A percentile compares a stretch with the other conserved stretches of the same genome.
phyloP scores from a whole-genome alignment of 352 stramenopile species.

The Phytophthora quininea region DNA sequence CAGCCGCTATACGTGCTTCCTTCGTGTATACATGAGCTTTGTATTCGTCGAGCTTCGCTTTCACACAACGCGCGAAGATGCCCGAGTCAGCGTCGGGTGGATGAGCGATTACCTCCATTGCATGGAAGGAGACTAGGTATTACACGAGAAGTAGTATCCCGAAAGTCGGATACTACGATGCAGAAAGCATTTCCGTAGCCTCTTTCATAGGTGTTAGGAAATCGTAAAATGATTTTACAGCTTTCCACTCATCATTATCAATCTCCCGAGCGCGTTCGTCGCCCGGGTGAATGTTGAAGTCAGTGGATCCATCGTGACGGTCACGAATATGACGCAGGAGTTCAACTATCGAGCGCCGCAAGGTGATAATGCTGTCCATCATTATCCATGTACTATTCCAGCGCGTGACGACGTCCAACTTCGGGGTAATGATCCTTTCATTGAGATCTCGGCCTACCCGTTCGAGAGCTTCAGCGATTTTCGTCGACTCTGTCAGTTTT shows the following conservation, averaged over 20 bases:
- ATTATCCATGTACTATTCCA: conserved; percentile 9
- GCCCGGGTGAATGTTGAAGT: not conserved
- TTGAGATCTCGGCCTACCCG: not conserved
- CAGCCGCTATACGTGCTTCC: conserved; percentile 4
- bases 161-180: conserved; percentile 5
- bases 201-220: conserved; percentile 12
- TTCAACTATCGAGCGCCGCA: not conserved
- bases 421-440: not conserved
- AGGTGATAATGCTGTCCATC: not conserved
- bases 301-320: conserved; percentile 1
- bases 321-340: conserved; percentile 1
- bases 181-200: conserved; percentile 1
- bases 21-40: not conserved
- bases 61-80: not conserved
- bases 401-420: not conserved
- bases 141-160: conserved; percentile 1
- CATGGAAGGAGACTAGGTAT: not conserved
- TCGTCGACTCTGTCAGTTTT: not conserved
- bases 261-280: not conserved
- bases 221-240: conserved; percentile 2
- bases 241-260: not conserved
- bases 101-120: not conserved
- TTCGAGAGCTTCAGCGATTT: conserved; percentile 1
- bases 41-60: not conserved
- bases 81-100: not conserved